Evolutionary conservation across 139 green algal species (phyloP).

Genomic region (Picochlorum sp.): DNA sequence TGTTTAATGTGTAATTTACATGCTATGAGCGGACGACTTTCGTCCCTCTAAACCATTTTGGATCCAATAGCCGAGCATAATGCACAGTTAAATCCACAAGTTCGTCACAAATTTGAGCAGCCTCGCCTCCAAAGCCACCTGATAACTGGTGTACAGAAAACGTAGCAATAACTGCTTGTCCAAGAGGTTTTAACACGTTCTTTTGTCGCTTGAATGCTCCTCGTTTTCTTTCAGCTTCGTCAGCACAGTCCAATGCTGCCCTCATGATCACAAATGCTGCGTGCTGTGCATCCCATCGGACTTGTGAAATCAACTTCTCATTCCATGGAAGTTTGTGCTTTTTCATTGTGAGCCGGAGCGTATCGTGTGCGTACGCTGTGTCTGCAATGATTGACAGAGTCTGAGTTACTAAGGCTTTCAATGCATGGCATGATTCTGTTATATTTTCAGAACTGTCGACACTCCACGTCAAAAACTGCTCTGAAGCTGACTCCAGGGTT

Average conservation of each 20-base stretch:
- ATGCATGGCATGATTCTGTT: conserved; percentile 13
- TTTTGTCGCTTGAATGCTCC: conserved; percentile 22
- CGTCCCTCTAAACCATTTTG: conserved; percentile 30
- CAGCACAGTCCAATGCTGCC: conserved; percentile 8
- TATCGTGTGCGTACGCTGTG: conserved; percentile 17
- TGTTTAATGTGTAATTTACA: conserved; percentile 31
- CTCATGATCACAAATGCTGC: conserved; percentile 30
- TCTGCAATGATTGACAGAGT: not conserved
- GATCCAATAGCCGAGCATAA: conserved; percentile 37
- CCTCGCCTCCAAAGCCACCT: conserved; percentile 30
- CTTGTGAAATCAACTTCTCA: conserved; percentile 10
- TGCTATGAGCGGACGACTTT: conserved; percentile 17
- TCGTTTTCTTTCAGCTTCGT: conserved; percentile 11
- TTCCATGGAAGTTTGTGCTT: conserved; percentile 38
- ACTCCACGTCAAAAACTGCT: conserved; percentile 1
- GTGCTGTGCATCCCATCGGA: conserved; percentile 26
- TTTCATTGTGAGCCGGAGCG: conserved; percentile 16
- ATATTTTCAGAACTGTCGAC: not conserved
- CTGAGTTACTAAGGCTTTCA: conserved; percentile 12
- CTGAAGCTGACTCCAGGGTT: not conserved
- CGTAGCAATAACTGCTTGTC: conserved; percentile 19
- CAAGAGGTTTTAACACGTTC: conserved; percentile 30
- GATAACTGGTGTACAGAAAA: conserved; percentile 47
- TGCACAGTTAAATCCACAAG: conserved; percentile 31
- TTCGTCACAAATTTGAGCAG: conserved; percentile 17